phyloP scores from a whole-genome alignment of 768 basidiomycete species.

The Russula sp. region DNA sequence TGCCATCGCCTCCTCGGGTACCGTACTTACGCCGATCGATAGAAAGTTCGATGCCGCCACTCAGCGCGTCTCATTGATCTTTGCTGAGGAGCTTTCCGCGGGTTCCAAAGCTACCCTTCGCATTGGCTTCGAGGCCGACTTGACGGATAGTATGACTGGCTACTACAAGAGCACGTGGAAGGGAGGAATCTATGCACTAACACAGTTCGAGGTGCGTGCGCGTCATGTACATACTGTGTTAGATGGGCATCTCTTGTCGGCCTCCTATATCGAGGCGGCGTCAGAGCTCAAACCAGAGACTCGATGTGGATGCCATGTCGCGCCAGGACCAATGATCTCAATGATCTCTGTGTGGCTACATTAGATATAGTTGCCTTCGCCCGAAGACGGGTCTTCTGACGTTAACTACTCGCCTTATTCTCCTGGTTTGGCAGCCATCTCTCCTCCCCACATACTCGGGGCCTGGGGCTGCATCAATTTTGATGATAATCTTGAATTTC shows the following conservation, averaged over 20 bases:
- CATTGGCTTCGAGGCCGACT: conserved; percentile 56
- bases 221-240: neutral
- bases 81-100: conserved; percentile 53
- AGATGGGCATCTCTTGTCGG: neutral
- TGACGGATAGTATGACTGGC: conserved; percentile 71
- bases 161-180: conserved; percentile 71
- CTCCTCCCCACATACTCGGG: neutral
- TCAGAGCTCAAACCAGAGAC: neutral
- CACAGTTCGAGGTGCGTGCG: conserved; percentile 71
- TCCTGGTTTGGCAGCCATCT: neutral
- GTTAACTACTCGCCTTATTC: neutral
- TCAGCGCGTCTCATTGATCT: conserved; percentile 58
- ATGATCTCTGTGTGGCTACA: neutral
- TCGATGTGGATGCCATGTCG: neutral
- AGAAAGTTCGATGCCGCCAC: conserved; percentile 47
- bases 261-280: neutral
- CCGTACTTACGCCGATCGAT: conserved; percentile 37
- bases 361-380: neutral
- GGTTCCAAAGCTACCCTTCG: conserved; percentile 65
- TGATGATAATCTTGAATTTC: neutral
- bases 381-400: neutral
- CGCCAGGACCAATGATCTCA: neutral
- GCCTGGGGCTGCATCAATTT: neutral
- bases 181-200: conserved; percentile 68
- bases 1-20: conserved; percentile 43